These are phyloP conservation scores for Bipolaris zeicola DNA, from an alignment of 2,329 filamentous ascomycete genomes.

Conservation along the genomic window DNA sequence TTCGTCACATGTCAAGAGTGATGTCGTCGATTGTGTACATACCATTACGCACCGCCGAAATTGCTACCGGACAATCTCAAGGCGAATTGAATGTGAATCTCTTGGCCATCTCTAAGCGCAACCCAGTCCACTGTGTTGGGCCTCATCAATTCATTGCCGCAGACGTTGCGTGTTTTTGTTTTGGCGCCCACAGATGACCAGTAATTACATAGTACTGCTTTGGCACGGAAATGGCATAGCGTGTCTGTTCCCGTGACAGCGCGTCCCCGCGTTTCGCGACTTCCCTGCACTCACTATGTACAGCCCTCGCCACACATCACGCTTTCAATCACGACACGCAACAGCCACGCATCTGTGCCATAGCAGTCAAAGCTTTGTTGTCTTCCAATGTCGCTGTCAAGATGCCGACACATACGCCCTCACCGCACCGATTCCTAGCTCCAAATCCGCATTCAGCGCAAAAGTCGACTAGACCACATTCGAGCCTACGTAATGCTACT, in stretches of 20 bases:
- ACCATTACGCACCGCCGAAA: not conserved
- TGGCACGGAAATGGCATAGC: not conserved
- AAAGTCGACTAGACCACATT: constrained; percentile 30
- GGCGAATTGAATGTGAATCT: not conserved
- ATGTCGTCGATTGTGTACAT: not conserved
- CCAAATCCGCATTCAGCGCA: constrained; percentile 22
- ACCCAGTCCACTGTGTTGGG: not conserved
- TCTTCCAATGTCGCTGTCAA: constrained; percentile 8
- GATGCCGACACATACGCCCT: constrained; percentile 40
- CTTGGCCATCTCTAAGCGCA: not conserved
- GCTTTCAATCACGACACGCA: not conserved
- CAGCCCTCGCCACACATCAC: constrained; percentile 5
- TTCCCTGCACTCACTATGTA: not conserved
- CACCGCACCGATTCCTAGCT: constrained; percentile 44
- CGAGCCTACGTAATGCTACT: constrained; percentile 31
- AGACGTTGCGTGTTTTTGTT: not conserved
- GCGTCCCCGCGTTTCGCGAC: constrained; percentile 20
- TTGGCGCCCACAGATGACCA: not conserved
- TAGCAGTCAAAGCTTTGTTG: not conserved
- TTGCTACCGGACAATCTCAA: not conserved
- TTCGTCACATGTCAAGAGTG: not conserved
- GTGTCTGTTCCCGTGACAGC: constrained; percentile 15
- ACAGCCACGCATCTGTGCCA: not conserved
- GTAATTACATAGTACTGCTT: no score
- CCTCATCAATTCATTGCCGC: not conserved